Conservation (phyloP, 306 rosid genomes). For the Clitoria ternatea region DNA sequence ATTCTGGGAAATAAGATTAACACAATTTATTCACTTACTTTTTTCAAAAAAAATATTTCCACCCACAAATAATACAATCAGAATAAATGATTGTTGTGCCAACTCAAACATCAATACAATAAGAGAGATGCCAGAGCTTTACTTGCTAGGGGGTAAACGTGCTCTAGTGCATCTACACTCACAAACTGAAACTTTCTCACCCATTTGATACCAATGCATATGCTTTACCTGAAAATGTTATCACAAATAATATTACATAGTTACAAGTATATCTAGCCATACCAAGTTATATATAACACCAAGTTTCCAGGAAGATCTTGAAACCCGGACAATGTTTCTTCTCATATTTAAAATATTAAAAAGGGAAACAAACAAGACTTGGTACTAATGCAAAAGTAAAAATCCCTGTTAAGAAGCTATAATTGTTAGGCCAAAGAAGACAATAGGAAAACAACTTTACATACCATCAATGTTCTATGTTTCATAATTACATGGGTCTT, state of each 20-base stretch:
- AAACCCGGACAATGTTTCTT: constrained; percentile 17
- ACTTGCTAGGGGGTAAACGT: constrained; percentile 92
- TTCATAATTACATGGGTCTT: constrained; percentile 86
- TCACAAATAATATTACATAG: constrained; percentile 5
- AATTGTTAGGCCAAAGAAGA: constrained; percentile 6
- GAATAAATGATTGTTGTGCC: constrained; percentile 1
- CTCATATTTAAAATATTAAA: constrained; percentile 5
- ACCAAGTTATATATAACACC: constrained; percentile 4
- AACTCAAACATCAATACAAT: constrained; percentile 18
- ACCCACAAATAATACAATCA: background rate
- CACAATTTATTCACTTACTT: background rate
- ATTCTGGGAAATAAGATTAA: constrained; percentile 13
- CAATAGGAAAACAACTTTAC: constrained; percentile 32
- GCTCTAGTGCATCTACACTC: constrained; percentile 98
- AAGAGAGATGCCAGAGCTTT: constrained; percentile 33
- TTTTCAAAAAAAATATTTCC: background rate
- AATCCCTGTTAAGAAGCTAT: background rate
- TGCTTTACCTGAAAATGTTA: constrained; percentile 73
- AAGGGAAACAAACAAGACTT: background rate
- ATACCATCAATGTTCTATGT: constrained; percentile 86
- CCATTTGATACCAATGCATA: constrained; percentile 83
- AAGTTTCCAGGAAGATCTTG: background rate
- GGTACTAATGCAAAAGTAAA: constrained; percentile 5
- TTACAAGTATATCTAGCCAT: constrained; percentile 13
- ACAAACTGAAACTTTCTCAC: constrained; percentile 71